Conservation (phyloP, 495 filamentous ascomycete species). For the Penicillium malachiteum region DNA sequence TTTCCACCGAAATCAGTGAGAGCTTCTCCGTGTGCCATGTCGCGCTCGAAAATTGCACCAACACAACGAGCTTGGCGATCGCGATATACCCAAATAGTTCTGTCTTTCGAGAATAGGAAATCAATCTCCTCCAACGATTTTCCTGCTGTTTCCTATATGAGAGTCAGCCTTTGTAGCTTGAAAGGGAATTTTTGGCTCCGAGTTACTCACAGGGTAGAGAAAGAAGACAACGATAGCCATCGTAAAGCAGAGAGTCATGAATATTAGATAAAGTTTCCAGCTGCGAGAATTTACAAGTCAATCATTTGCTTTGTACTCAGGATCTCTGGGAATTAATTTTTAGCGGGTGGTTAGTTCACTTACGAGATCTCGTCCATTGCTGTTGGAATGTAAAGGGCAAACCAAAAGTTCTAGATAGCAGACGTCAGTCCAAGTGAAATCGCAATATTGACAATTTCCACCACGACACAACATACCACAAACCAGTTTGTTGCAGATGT, state of each 20-base stretch:
- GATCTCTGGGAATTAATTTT: not conserved
- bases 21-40: constrained; percentile 32
- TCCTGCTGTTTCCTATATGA: constrained; percentile 19
- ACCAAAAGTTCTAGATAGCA: constrained; percentile 25
- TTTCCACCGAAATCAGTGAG: constrained; percentile 29
- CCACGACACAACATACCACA: constrained; percentile 13
- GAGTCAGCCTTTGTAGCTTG: not conserved
- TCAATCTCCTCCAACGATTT: constrained; percentile 29
- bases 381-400: constrained; percentile 28
- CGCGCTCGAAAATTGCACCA: constrained; percentile 32
- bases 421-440: not conserved
- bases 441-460: too few relatives aligned
- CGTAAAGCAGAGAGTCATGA: constrained; percentile 21
- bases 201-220: constrained; percentile 18
- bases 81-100: constrained; percentile 24
- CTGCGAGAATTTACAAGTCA: not conserved
- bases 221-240: constrained; percentile 20
- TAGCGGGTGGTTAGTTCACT: not conserved
- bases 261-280: constrained; percentile 24
- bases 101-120: constrained; percentile 24
- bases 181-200: too few relatives aligned
- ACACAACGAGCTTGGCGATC: constrained; percentile 24
- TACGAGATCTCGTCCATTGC: constrained; percentile 26
- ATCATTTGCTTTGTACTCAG: not conserved
- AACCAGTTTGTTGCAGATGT: constrained; percentile 26